Evolutionary conservation across 2,329 filamentous ascomycete genomes (phyloP).

Genomic region (Emmonsiellopsis sp.): DNA sequence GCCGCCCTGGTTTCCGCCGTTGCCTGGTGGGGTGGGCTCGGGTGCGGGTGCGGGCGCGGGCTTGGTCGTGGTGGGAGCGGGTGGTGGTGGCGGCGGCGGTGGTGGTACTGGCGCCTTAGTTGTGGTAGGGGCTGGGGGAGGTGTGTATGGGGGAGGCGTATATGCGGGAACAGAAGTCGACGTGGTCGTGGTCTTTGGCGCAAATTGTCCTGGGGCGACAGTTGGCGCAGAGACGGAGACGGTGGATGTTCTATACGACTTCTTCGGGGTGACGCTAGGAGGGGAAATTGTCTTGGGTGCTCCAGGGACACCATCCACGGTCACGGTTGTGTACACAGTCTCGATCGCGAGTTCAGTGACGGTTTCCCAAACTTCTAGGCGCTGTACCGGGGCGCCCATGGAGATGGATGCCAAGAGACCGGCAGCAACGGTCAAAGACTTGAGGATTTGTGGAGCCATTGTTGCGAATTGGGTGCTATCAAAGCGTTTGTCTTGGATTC

Average conservation of each 20-base stretch:
- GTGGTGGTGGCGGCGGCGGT: constrained; percentile 7
- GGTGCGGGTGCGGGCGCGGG: constrained; percentile 8
- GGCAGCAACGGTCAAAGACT: constrained; percentile 11
- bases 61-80: constrained; percentile 4
- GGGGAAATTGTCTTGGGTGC: constrained; percentile 37
- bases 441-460: constrained; percentile 14
- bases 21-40: constrained; percentile 8
- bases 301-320: constrained; percentile 40
- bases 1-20: constrained; percentile 14
- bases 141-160: constrained; percentile 12
- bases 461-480: constrained; percentile 1
- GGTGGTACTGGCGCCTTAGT: constrained; percentile 6
- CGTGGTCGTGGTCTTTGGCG: not conserved
- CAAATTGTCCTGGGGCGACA: constrained; percentile 4
- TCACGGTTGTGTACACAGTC: constrained; percentile 25
- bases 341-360: constrained; percentile 14
- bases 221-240: constrained; percentile 8
- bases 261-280: constrained; percentile 10
- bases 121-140: constrained; percentile 16
- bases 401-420: constrained; percentile 13
- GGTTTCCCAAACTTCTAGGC: constrained; percentile 4
- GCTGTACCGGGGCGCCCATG: constrained; percentile 8
- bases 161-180: constrained; percentile 4
- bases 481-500: not conserved
- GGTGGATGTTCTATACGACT: constrained; percentile 3